Evolutionary conservation across 106 monocot genomes (phyloP).

Genomic region (Dactylorhiza incarnata): DNA sequence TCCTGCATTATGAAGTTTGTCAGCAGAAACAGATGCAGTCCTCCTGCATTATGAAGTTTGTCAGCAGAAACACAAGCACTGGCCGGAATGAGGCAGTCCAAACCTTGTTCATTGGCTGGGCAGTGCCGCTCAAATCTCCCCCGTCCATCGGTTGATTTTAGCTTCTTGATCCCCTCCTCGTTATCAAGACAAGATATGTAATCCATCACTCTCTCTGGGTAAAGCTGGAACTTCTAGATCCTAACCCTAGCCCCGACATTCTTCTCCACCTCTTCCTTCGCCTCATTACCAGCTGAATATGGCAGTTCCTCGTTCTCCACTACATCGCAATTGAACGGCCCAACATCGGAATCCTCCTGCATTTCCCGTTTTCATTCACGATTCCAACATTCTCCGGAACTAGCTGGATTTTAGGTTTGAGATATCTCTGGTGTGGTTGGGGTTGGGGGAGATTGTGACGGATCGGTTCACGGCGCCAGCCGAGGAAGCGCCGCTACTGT

Average conservation of each 20-base stretch:
- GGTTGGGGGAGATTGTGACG: conserved; percentile 17
- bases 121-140: conserved; percentile 92
- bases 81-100: conserved; percentile 69
- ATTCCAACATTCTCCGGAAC: conserved; percentile 32
- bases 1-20: too few relatives aligned
- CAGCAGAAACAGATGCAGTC: background rate
- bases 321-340: conserved; percentile 33
- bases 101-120: conserved; percentile 33
- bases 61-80: background rate
- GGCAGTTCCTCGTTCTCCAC: conserved; percentile 21
- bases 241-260: conserved; percentile 11
- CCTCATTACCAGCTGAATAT: conserved; percentile 1
- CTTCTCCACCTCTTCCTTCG: background rate
- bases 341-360: conserved; percentile 56
- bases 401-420: background rate
- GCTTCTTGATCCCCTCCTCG: conserved; percentile 43
- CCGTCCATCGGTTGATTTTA: conserved; percentile 58
- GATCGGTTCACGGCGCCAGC: conserved; percentile 1
- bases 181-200: conserved; percentile 94
- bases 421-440: background rate
- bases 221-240: conserved; percentile 49
- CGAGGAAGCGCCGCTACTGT: background rate
- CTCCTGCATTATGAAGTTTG: too few relatives aligned
- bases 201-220: conserved; percentile 64
- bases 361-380: conserved; percentile 49